Evolutionary conservation across 257 asterid genomes (phyloP).

Genomic region (Solanum acaule): DNA sequence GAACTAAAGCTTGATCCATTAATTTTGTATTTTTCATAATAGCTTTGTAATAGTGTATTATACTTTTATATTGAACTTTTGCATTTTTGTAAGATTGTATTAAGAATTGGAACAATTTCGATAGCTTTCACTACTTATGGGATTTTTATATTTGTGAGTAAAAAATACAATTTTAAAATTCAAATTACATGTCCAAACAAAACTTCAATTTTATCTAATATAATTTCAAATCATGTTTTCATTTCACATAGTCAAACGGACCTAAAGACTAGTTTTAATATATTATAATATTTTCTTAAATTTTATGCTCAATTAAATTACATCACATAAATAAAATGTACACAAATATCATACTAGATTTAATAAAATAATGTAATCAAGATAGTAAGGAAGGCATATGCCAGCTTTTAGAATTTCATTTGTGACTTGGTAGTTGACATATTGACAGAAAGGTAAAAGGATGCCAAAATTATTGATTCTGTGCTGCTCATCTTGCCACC

Average conservation of each 20-base stretch:
- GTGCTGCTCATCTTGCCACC: background rate
- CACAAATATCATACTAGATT: no score
- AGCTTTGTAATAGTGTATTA: background rate
- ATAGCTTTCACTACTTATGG: background rate
- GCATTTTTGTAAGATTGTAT: background rate
- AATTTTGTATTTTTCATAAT: background rate
- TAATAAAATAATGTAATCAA: no score
- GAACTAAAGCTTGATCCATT: background rate
- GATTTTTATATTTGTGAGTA: background rate
- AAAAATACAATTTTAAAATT: background rate
- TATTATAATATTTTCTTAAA: no score
- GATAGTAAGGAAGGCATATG: no score
- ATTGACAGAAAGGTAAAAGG: background rate
- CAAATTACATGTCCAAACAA: background rate
- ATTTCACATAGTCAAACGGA: no score
- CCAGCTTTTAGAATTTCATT: background rate
- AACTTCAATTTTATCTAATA: background rate
- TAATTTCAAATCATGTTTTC: background rate
- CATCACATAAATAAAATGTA: no score
- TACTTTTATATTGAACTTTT: background rate
- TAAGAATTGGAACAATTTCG: background rate
- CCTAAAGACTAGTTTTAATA: background rate
- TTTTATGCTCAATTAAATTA: no score
- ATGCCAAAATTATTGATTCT: background rate
- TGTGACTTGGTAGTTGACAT: background rate